A percentile compares a stretch with the other conserved stretches of the same genome.
These are phyloP conservation scores for Aspergillus sp. DNA, from an alignment of 2,329 filamentous ascomycete genomes.

Conservation along the genomic window DNA sequence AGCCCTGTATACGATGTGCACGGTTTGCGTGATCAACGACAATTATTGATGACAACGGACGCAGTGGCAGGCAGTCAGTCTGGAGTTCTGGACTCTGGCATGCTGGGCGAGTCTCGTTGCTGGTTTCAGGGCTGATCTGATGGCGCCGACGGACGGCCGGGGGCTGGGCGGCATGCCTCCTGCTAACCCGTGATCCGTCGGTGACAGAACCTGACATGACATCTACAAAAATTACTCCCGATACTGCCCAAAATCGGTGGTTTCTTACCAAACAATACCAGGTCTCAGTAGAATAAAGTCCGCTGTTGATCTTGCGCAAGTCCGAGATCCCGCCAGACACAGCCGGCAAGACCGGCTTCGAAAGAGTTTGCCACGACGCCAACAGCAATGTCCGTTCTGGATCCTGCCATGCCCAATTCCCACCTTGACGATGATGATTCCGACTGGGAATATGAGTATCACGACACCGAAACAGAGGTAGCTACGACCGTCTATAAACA, in stretches of 20 bases:
- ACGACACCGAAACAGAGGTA: conserved; percentile 54
- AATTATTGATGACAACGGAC: background rate
- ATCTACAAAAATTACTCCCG: background rate
- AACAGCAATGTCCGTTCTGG: conserved; percentile 14
- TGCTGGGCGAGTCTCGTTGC: background rate
- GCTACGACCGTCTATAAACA: background rate
- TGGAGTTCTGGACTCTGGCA: background rate
- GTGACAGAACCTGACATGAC: background rate
- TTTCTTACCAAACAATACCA: background rate
- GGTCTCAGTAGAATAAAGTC: background rate
- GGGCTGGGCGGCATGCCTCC: too few relatives aligned
- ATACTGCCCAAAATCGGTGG: background rate
- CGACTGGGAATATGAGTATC: conserved; percentile 64
- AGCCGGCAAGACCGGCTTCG: background rate
- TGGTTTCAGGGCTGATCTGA: conserved; percentile 10
- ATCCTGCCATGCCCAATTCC: conserved; percentile 25
- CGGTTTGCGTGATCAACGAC: background rate
- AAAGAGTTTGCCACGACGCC: background rate
- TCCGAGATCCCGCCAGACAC: background rate
- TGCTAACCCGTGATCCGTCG: background rate
- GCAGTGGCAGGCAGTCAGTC: background rate
- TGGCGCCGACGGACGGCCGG: background rate
- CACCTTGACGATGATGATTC: conserved; percentile 42
- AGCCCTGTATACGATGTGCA: background rate
- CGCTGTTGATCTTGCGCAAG: background rate